Conservation (phyloP, 2,329 filamentous ascomycete genomes). For the Cercospora berteroae region DNA sequence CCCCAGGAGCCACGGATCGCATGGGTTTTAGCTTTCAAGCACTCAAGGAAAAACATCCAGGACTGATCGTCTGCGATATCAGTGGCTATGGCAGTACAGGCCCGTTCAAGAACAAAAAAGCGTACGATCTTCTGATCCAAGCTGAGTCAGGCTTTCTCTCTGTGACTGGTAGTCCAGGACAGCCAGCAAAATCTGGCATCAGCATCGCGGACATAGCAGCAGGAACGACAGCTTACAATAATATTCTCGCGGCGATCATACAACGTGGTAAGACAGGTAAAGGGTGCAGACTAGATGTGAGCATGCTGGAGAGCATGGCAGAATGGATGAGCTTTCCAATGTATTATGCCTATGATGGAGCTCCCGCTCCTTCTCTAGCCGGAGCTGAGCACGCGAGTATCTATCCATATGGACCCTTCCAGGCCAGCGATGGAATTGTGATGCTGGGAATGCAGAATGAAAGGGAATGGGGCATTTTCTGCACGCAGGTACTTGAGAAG, state of each 20-base stretch:
- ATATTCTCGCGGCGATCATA: conserved; percentile 87
- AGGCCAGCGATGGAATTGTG: conserved; percentile 48
- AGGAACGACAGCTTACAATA: conserved; percentile 88
- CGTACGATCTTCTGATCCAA: conserved; percentile 99
- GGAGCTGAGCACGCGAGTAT: conserved; percentile 57
- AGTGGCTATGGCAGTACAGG: conserved; percentile 95
- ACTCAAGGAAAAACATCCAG: conserved; percentile 73
- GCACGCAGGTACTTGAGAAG: conserved; percentile 47
- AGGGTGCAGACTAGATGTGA: conserved; percentile 54
- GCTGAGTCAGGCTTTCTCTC: conserved; percentile 49
- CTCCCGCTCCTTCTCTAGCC: conserved; percentile 44
- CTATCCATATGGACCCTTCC: conserved; percentile 58
- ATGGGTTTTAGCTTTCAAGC: conserved; percentile 87
- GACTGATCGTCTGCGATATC: conserved; percentile 88
- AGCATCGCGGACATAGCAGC: conserved; percentile 94
- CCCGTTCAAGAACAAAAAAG: conserved; percentile 81
- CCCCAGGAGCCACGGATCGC: conserved; percentile 82
- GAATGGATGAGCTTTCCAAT: conserved; percentile 66
- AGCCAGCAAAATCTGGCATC: conserved; percentile 93
- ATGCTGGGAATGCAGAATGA: conserved; percentile 61
- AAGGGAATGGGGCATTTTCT: conserved; percentile 55
- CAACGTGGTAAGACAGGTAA: conserved; percentile 52
- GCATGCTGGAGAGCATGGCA: conserved; percentile 58
- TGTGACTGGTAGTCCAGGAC: conserved; percentile 80
- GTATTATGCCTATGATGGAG: conserved; percentile 58